These are phyloP conservation scores for Diplotaxis tenuifolia DNA, from an alignment of 345 rosid species.

Conservation along the genomic window DNA sequence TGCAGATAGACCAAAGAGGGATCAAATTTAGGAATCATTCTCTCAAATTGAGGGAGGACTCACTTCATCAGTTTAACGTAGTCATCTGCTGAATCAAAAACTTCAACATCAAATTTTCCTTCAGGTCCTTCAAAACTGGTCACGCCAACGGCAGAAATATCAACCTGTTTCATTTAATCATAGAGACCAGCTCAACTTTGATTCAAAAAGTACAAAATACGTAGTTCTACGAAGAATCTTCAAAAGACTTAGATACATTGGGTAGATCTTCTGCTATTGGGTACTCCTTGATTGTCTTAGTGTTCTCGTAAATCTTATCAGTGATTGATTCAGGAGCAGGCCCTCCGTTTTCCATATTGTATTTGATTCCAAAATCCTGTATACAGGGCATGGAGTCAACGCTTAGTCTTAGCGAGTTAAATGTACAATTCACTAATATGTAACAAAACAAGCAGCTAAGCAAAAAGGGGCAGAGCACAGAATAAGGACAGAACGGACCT, in stretches of 20 bases:
- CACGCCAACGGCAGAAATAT: constrained; percentile 59
- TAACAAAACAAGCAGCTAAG: not conserved
- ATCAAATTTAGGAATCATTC: not conserved
- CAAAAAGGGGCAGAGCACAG: not conserved
- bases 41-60: not conserved
- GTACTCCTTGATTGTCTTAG: constrained; percentile 78
- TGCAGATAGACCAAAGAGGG: not conserved
- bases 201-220: constrained; percentile 1
- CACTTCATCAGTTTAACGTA: not conserved
- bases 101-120: constrained; percentile 68
- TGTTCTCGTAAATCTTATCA: constrained; percentile 87
- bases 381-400: not conserved
- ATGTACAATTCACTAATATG: not conserved
- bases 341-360: constrained; percentile 97
- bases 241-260: constrained; percentile 39
- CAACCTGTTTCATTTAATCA: constrained; percentile 50
- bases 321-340: constrained; percentile 93
- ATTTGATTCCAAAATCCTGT: constrained; percentile 94
- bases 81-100: not conserved
- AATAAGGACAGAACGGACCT: constrained; percentile 43
- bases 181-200: not conserved
- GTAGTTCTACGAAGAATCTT: not conserved
- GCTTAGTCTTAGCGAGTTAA: not conserved
- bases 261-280: constrained; percentile 69
- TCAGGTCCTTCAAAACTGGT: constrained; percentile 70